phyloP scores from a whole-genome alignment of 1,284 basidiomycete species.

The Sanghuangporus sanghuang region DNA sequence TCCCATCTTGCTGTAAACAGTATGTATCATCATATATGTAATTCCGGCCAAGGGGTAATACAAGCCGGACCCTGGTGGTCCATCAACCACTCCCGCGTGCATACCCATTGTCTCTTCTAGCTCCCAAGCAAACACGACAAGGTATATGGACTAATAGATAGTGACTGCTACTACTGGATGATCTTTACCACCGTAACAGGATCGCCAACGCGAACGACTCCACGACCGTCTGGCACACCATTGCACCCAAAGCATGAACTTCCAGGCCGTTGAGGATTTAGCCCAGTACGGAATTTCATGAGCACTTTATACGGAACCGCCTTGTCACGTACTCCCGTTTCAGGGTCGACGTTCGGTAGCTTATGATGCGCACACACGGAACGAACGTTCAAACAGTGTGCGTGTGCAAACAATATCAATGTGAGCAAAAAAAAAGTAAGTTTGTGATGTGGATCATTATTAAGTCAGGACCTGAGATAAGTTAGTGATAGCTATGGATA shows the following conservation, averaged over 20 bases:
- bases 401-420: background rate
- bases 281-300: conserved; percentile 58
- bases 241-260: conserved; percentile 64
- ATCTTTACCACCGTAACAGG: conserved; percentile 43
- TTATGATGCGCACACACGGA: conserved; percentile 23
- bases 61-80: no score
- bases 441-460: no score
- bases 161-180: conserved; percentile 9
- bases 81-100: background rate
- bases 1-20: background rate
- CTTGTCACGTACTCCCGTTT: conserved; percentile 58
- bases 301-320: conserved; percentile 71
- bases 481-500: background rate
- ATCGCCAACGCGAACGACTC: conserved; percentile 53
- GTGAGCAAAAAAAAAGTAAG: no score
- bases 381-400: background rate
- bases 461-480: no score
- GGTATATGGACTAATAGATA: background rate
- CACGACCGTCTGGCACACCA: conserved; percentile 37
- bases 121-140: background rate
- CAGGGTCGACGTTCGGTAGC: conserved; percentile 68
- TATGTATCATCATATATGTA: background rate
- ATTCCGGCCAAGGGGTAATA: background rate
- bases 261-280: conserved; percentile 42
- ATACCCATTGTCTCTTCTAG: background rate